These are phyloP conservation scores for Lobosporangium transversale DNA, from an alignment of 192 early-diverging fungal genomes.

Conservation along the genomic window DNA sequence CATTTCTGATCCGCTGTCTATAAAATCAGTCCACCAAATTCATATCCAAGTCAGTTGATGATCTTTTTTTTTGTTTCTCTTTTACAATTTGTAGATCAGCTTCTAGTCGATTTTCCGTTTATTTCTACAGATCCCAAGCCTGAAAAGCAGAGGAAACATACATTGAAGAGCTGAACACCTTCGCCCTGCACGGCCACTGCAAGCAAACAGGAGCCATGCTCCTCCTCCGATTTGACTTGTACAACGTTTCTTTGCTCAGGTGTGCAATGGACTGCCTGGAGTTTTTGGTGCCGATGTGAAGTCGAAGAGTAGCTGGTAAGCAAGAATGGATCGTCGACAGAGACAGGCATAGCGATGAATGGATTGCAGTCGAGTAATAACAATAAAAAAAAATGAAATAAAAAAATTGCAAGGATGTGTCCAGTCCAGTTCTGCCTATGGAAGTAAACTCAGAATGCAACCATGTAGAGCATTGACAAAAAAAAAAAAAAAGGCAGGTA, in stretches of 20 bases:
- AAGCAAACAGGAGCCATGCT: slow-evolving; percentile 37
- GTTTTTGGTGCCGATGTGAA: slow-evolving; percentile 33
- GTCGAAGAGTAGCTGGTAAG: slow-evolving; percentile 58
- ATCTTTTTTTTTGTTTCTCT: too few species aligned
- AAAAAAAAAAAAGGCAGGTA: too few species aligned
- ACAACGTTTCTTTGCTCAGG: slow-evolving; percentile 15
- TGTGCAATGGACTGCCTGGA: slow-evolving; percentile 33
- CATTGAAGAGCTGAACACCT: slow-evolving; percentile 63
- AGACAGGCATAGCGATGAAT: slow-evolving; percentile 65
- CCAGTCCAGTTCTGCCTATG: too few species aligned
- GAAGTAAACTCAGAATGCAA: too few species aligned
- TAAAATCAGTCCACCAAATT: neutral
- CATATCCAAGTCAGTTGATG: neutral
- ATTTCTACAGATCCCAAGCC: neutral
- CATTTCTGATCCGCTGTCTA: slow-evolving; percentile 65
- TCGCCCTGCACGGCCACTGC: slow-evolving; percentile 62
- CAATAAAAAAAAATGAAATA: too few species aligned
- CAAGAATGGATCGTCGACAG: slow-evolving; percentile 59
- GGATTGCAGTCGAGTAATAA: too few species aligned
- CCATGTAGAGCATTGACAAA: too few species aligned
- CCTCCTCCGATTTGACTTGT: slow-evolving; percentile 1
- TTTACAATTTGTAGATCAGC: too few species aligned
- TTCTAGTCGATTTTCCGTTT: too few species aligned
- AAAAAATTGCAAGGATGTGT: too few species aligned
- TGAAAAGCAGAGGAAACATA: slow-evolving; percentile 8